Evolutionary conservation across 164 flowering plant genomes (phyloP), one percentile per base, ranked within the genome.

Genomic region (Macadamia integrifolia): DNA sequence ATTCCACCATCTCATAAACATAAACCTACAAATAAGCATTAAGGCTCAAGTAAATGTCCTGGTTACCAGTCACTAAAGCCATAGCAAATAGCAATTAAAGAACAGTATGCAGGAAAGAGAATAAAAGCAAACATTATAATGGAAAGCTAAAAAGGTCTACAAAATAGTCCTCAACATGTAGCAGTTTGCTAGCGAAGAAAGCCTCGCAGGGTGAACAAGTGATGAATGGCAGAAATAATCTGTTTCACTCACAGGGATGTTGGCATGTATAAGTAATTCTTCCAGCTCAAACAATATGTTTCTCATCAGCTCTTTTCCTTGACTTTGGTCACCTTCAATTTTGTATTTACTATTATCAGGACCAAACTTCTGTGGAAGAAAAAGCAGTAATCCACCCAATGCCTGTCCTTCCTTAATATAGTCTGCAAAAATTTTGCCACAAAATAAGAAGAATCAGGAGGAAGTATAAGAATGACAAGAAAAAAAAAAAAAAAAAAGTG

Each of bases 311-410:
- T 69, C 81, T 40, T 70, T 30, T 9, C 63, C 81, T 62, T 67
- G 43, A 58, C 44, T 59, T 32, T 64, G 58, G 69, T 69, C 81
- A 68, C 61, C 78, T 62, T 70, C 75, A 29, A 59, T 74, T 1
- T 15, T 66, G 6, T 48, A 71, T 17, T 74, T 81, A 61, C 64
- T 67, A 62, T 68, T 79, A n/a, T 76, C 82, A 66, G 77, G 76
- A 64, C 69, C 73, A 60, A 84, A 78, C 56, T 78, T 74, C 59
- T 72, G 79, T 52, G 99, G 97, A 32, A 95, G 93, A 72, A 95
- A 76, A 77, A 95, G 82, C 69, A 95, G 62, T 23, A 95, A 68
- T 6, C 98, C 98, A 14, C 96, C 99, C 55, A 95, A 76, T 52
- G 83, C 87, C 80, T 84, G 79, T 65, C 62, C 79, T 70, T 82